A percentile compares a stretch with the other conserved stretches of the same genome.
phyloP scores from a whole-genome alignment of 345 rosid species.

The Lepidium sativum region DNA sequence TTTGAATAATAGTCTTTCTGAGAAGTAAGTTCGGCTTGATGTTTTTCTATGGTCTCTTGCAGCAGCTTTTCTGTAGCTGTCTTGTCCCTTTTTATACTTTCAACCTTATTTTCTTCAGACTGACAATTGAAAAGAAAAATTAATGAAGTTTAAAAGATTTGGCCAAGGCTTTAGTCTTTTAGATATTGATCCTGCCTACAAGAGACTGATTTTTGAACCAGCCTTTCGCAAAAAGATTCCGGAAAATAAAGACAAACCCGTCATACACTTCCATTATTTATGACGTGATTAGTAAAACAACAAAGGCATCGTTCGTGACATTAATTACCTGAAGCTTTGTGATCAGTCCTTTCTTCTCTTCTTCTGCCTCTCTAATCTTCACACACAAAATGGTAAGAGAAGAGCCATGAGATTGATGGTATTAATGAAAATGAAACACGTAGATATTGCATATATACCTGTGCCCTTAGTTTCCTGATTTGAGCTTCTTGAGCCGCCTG shows the following conservation, averaged over 20 bases:
- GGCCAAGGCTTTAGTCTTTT: background rate
- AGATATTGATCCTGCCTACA: conserved; percentile 1
- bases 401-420: conserved; percentile 6
- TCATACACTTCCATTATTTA: conserved; percentile 3
- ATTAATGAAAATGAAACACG: background rate
- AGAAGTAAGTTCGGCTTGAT: conserved; percentile 73
- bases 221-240: background rate
- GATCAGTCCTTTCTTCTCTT: conserved; percentile 90
- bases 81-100: conserved; percentile 87
- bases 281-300: background rate
- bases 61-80: conserved; percentile 82
- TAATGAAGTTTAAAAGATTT: background rate
- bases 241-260: conserved; percentile 1
- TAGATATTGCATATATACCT: conserved; percentile 39
- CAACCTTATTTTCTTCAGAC: conserved; percentile 97
- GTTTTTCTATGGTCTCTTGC: conserved; percentile 94
- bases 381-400: conserved; percentile 23
- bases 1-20: conserved; percentile 79
- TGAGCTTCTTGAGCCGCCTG: conserved; percentile 96
- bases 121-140: conserved; percentile 24
- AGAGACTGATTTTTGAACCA: background rate
- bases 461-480: conserved; percentile 95
- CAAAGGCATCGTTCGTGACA: background rate
- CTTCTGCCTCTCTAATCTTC: conserved; percentile 90
- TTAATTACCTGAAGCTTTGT: conserved; percentile 91